Evolutionary conservation across 495 filamentous ascomycete genomes (phyloP).

Genomic region (Barbatosphaeria neglecta): DNA sequence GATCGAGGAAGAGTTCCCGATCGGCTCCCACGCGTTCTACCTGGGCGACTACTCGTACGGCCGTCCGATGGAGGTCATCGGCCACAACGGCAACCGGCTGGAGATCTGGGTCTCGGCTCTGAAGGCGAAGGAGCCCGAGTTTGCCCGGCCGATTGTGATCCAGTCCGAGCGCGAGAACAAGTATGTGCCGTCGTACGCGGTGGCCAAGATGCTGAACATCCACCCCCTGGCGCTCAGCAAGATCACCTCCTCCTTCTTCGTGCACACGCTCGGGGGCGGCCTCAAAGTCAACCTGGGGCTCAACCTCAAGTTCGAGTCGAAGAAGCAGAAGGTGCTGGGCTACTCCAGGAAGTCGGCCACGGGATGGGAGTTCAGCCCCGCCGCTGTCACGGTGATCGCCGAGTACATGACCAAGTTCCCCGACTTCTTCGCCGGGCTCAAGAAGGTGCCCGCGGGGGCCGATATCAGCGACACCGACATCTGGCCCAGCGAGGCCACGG

Average conservation of each 20-base stretch:
- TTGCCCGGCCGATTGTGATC: conserved; percentile 59
- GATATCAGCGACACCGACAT: conserved; percentile 64
- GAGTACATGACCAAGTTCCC: conserved; percentile 93
- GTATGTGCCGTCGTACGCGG: conserved; percentile 76
- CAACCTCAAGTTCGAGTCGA: conserved; percentile 93
- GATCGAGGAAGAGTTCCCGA: conserved; percentile 85
- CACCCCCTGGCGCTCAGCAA: conserved; percentile 86
- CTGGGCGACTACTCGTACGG: conserved; percentile 94
- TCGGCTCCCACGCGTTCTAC: conserved; percentile 76
- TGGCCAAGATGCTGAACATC: conserved; percentile 69
- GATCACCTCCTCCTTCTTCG: conserved; percentile 85
- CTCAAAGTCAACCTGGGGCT: conserved; percentile 78
- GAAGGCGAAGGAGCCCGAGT: conserved; percentile 64
- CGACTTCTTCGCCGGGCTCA: conserved; percentile 82
- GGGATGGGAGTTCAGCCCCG: conserved; percentile 92
- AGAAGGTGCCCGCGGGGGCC: conserved; percentile 43
- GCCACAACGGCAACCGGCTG: conserved; percentile 59
- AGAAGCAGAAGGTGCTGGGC: conserved; percentile 89
- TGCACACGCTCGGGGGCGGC: conserved; percentile 56
- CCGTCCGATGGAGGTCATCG: conserved; percentile 71
- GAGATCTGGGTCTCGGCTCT: conserved; percentile 62
- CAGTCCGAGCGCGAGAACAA: conserved; percentile 53
- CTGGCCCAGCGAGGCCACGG: conserved; percentile 56
- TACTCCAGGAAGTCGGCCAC: conserved; percentile 75
- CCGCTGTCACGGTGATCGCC: conserved; percentile 65